Conservation (phyloP, 1,284 basidiomycete species). For the Ustilago loliicola region DNA sequence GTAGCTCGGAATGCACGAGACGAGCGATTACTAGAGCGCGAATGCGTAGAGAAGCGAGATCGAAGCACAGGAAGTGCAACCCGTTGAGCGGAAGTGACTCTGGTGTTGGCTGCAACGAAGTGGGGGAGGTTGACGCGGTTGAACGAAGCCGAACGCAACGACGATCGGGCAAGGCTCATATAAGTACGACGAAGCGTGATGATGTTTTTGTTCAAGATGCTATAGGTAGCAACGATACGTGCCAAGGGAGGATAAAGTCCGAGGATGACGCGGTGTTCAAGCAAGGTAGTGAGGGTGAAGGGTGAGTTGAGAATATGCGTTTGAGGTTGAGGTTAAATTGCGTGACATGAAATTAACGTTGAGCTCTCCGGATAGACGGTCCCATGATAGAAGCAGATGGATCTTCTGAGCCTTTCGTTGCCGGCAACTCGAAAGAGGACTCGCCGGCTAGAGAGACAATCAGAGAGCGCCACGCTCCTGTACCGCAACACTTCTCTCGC, state of each 20-base stretch:
- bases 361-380: constrained; percentile 3
- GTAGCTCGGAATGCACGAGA: constrained; percentile 27
- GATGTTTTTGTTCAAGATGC: constrained; percentile 1
- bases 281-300: background rate
- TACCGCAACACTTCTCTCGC: background rate
- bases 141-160: constrained; percentile 40
- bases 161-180: constrained; percentile 50
- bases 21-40: constrained; percentile 13
- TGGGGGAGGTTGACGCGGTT: constrained; percentile 5
- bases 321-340: constrained; percentile 5
- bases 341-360: background rate
- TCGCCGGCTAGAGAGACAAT: background rate
- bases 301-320: constrained; percentile 1
- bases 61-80: constrained; percentile 15
- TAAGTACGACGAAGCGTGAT: constrained; percentile 13
- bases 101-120: constrained; percentile 5
- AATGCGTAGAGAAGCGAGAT: constrained; percentile 40
- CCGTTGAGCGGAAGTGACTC: background rate
- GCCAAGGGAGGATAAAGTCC: background rate
- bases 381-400: constrained; percentile 35
- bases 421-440: background rate
- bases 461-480: background rate
- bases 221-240: constrained; percentile 2
- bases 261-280: background rate
- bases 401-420: constrained; percentile 26